Evolutionary conservation across 2,329 filamentous ascomycete species (phyloP).

Genomic region (Sclerotinia borealis): DNA sequence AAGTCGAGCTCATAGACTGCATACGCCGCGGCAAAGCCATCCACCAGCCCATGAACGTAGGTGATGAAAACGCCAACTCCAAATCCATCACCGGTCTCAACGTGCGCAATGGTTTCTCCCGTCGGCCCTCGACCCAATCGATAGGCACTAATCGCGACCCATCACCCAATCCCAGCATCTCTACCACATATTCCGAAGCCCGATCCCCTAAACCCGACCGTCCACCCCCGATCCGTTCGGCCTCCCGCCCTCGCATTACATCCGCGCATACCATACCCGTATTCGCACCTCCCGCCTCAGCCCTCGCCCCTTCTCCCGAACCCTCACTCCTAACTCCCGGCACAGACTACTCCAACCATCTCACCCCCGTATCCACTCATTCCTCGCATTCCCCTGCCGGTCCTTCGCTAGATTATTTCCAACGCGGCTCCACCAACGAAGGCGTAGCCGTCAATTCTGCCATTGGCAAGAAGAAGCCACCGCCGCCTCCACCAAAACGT

Average conservation of each 20-base stretch:
- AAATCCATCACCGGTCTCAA: slow-evolving; percentile 28
- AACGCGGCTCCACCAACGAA: slow-evolving; percentile 22
- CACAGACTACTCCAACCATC: slow-evolving; percentile 23
- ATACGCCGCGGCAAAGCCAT: slow-evolving; percentile 63
- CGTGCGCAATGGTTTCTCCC: slow-evolving; percentile 36
- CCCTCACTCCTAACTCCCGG: slow-evolving; percentile 16
- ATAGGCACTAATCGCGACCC: slow-evolving; percentile 14
- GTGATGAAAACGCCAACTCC: slow-evolving; percentile 29
- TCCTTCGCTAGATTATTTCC: slow-evolving; percentile 30
- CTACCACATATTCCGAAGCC: slow-evolving; percentile 22
- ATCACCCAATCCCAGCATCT: slow-evolving; percentile 13
- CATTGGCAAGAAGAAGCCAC: slow-evolving; percentile 61
- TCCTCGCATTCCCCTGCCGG: slow-evolving; percentile 27
- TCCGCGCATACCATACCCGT: slow-evolving; percentile 36
- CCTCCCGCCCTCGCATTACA: slow-evolving; percentile 5
- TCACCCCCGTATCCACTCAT: slow-evolving; percentile 26
- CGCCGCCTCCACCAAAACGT: slow-evolving; percentile 61
- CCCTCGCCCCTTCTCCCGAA: slow-evolving; percentile 15
- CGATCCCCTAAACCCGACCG: slow-evolving; percentile 9
- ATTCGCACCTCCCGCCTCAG: slow-evolving; percentile 27
- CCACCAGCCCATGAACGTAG: slow-evolving; percentile 43
- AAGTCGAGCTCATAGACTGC: slow-evolving; percentile 59
- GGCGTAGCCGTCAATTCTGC: slow-evolving; percentile 38
- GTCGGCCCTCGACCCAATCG: slow-evolving; percentile 38
- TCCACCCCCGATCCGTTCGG: not conserved